Base-by-base conservation (phyloP, 2,329 filamentous ascomycete species). In the Aspergillus amoenus region DNA sequence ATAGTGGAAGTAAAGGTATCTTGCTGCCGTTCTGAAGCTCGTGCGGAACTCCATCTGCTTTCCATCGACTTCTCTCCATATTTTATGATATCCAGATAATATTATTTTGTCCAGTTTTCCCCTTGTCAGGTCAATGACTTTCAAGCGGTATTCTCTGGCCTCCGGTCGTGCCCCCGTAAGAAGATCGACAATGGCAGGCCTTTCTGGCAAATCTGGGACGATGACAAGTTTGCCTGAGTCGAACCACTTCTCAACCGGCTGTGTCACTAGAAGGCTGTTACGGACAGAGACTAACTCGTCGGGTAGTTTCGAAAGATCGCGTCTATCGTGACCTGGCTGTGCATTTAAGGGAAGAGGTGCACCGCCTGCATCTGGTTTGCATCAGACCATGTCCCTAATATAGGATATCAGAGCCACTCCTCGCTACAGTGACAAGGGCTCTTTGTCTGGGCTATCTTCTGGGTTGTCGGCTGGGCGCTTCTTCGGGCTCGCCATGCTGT, bases 1-100 rank as follows among this genome's bases (percentile, higher is more conserved):
- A 17, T 63, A 66, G 22, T 66, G 63, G 15, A 64, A 64, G 21
- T 66, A 66, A 1, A 66, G 15, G 47, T 63, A 66, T 5, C 63
- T 13, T 3, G 60, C 61, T 18, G 52, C 54, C 4, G 64, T 63
- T 11, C 64, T 47, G 17, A 56, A 11, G 27, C 27, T 30, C 8
- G 27, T 30, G 27, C 3, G 27, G 9, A 30, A 30, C 27, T 30
- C 27, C 27, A 30, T 9, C 27, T 3, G 27, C 27, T 11, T 30
- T 11, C 9, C 27, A 30, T 30, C 3, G 27, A 9, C 27, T 8
- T 30, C 9, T 30, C 9, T 4, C 27, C 27, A 30, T 9, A 9
- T 30, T 9, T 12, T 30, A 9, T 30, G 27, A 30, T 30, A 30
- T 30, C 27, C 9, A 30, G 8, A 30, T 9, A 9, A 30, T 30